A percentile compares a stretch with the other conserved stretches of the same genome.
Conservation (phyloP, 345 rosid species). For the Populus nigra region DNA sequence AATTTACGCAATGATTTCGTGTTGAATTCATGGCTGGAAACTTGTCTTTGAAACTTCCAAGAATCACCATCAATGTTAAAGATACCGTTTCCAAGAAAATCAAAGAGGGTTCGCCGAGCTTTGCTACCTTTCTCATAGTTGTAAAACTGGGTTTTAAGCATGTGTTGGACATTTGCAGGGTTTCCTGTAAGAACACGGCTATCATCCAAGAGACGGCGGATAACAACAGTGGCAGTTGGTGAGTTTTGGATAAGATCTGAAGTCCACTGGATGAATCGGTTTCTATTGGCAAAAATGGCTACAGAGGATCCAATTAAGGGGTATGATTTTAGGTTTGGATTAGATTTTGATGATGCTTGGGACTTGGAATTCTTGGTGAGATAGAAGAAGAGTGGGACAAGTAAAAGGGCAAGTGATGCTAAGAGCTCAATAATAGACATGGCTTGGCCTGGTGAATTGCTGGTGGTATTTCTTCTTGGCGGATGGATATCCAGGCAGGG, state of each 20-base stretch:
- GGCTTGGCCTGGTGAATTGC: constrained; percentile 38
- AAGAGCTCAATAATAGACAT: background rate
- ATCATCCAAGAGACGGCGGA: constrained; percentile 35
- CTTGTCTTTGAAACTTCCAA: constrained; percentile 73
- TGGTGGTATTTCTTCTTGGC: background rate
- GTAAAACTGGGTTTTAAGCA: constrained; percentile 44
- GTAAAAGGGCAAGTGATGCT: constrained; percentile 7
- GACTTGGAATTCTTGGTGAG: constrained; percentile 6
- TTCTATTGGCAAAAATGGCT: constrained; percentile 31
- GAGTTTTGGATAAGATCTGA: constrained; percentile 44
- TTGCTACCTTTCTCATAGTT: constrained; percentile 52
- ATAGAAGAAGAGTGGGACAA: constrained; percentile 22
- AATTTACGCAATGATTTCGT: constrained; percentile 66
- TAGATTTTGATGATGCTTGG: background rate
- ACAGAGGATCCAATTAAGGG: constrained; percentile 50
- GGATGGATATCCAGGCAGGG: background rate
- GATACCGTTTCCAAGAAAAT: constrained; percentile 72
- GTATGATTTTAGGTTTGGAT: constrained; percentile 41
- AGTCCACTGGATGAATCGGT: constrained; percentile 46
- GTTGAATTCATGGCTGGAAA: constrained; percentile 73
- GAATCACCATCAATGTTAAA: constrained; percentile 59
- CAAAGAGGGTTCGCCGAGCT: constrained; percentile 30
- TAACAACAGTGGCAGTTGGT: constrained; percentile 43
- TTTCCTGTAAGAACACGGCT: constrained; percentile 48
- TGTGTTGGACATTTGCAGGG: constrained; percentile 54